Conservation (phyloP, 305 asterid genomes). For the Stenogyne calaminthoides region DNA sequence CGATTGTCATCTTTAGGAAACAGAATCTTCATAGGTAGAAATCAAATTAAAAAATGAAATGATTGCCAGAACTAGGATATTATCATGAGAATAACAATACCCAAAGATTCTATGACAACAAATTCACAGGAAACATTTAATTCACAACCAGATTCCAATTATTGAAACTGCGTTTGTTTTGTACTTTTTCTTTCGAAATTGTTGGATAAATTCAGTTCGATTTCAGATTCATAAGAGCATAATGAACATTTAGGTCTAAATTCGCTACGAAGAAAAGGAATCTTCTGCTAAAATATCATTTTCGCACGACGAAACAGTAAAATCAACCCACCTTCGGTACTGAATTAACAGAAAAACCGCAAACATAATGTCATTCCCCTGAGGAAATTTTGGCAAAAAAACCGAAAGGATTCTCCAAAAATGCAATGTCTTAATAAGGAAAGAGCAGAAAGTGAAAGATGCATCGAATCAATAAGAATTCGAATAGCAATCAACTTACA, state of each 20-base stretch:
- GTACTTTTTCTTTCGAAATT: neutral
- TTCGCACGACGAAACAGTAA: neutral
- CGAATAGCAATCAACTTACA: conserved; percentile 29
- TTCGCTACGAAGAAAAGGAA: neutral
- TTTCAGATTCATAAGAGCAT: neutral
- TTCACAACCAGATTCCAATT: too few species aligned
- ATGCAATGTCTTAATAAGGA: too few species aligned
- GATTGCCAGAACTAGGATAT: too few species aligned
- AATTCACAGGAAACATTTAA: too few species aligned
- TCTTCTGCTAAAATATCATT: neutral
- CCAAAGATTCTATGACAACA: too few species aligned
- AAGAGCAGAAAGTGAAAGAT: conserved; percentile 6
- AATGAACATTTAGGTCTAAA: neutral
- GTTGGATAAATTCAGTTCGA: neutral
- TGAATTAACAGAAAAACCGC: conserved; percentile 21
- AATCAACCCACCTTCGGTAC: neutral
- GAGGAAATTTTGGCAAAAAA: neutral
- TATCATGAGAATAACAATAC: too few species aligned
- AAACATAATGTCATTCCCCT: neutral
- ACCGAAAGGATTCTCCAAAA: too few species aligned
- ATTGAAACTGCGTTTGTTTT: conserved; percentile 3
- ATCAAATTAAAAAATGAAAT: neutral
- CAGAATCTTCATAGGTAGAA: conserved; percentile 9
- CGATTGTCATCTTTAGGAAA: conserved; percentile 56
- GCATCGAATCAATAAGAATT: neutral